Evolutionary conservation across 805 yeast species (phyloP), one percentile per base, ranked within the genome.

Genomic region (Huiozyma naganishii): DNA sequence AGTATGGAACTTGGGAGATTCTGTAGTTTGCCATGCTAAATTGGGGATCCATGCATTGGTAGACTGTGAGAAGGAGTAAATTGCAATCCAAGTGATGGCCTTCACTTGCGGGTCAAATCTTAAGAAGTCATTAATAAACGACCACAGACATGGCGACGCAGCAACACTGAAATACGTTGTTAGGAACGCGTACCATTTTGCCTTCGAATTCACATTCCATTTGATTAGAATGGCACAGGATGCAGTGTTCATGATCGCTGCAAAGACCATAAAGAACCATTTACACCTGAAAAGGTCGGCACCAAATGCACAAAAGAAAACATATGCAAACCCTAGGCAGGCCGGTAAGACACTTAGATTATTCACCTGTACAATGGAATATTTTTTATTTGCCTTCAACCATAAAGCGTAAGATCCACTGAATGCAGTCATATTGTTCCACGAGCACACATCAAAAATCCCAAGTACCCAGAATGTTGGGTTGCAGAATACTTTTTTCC

Each of bases 161-260:
- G 83, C 74, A 71, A 80, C 78, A 10, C 79, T 74, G 58, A 76
- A 75, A 53, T 77, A 79, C 17, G 74, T 76, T 40, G 73, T 66
- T 52, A 77, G 66, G 57, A 74, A 79, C 0, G 78, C 84, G 64
- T 71, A 76, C 83, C 83, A 77, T 58, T 79, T 77, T 11, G 83
- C 77, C n/a, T 66, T 46, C 36, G 66, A 66, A 0, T 78, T 68
- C 29, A 79, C 75, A 48, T 77, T 59, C 84, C 84, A 79, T 37
- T 70, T 71, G 6, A 79, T 78, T 49, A 79, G 61, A 27, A 79
- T 64, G 0, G 67, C 66, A 54, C 77, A 76, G 10, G 82, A 79
- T 6, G 71, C 53, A 28, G 75, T 62, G 50, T 76, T 77, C 68
- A 78, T 70, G 0, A 70, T 64, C 41, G 71, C 77, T 0, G 80